Conservation (phyloP, 2,329 filamentous ascomycete species). For the Capronia americana region DNA sequence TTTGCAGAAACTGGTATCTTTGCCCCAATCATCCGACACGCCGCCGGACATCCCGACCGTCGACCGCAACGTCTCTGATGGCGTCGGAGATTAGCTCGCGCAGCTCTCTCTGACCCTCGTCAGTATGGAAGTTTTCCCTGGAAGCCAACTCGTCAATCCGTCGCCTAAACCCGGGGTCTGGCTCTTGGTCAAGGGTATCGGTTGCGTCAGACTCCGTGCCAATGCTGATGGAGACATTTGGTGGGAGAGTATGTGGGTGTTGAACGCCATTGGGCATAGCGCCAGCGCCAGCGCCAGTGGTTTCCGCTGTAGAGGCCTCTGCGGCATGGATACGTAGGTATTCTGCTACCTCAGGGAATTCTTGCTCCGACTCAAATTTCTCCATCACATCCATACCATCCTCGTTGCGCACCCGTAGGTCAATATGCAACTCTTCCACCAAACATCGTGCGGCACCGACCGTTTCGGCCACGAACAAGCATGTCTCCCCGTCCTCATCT, state of each 20-base stretch:
- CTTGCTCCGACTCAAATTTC: constrained; percentile 78
- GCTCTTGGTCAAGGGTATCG: constrained; percentile 54
- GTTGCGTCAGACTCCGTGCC: constrained; percentile 67
- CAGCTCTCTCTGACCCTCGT: constrained; percentile 79
- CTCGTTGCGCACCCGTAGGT: constrained; percentile 68
- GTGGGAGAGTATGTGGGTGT: constrained; percentile 69
- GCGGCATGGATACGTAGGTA: constrained; percentile 64
- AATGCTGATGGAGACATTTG: constrained; percentile 78
- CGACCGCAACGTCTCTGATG: constrained; percentile 69
- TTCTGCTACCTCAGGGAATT: constrained; percentile 75
- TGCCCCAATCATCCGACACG: constrained; percentile 60
- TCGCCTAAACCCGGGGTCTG: constrained; percentile 79
- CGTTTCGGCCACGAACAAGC: constrained; percentile 90
- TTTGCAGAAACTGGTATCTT: constrained; percentile 2
- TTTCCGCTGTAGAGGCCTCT: constrained; percentile 44
- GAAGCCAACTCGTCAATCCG: constrained; percentile 88
- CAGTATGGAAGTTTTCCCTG: constrained; percentile 80
- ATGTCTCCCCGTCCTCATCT: constrained; percentile 92
- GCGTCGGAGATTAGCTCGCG: constrained; percentile 81
- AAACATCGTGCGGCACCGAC: constrained; percentile 77
- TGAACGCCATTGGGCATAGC: constrained; percentile 45
- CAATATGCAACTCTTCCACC: constrained; percentile 79
- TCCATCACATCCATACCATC: constrained; percentile 82
- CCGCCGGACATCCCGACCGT: constrained; percentile 69
- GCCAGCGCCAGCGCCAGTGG: constrained; percentile 37